Percentiles rank a stretch among this genome's conserved stretches.
Conservation (phyloP, 164 flowering plant genomes). For the Kalanchoe fedtschenkoi region DNA sequence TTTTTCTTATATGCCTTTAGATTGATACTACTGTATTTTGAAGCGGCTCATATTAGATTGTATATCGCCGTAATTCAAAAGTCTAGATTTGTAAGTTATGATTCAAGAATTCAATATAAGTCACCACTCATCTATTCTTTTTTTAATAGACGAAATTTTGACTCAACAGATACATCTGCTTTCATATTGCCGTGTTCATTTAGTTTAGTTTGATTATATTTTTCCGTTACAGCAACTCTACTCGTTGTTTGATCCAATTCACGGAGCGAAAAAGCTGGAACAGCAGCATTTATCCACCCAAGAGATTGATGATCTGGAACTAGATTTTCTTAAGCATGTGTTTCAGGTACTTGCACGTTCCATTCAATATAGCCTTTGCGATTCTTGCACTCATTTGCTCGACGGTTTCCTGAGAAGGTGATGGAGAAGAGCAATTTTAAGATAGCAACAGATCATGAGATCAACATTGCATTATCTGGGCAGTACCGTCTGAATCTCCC, state of each 20-base stretch:
- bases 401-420: constrained; percentile 28
- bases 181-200: background rate
- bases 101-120: too few species aligned
- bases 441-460: constrained; percentile 59
- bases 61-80: too few species aligned
- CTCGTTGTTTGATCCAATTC: constrained; percentile 73
- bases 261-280: constrained; percentile 60
- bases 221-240: constrained; percentile 80
- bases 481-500: constrained; percentile 96
- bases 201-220: too few species aligned
- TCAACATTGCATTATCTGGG: constrained; percentile 74
- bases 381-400: background rate
- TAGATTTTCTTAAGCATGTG: constrained; percentile 59
- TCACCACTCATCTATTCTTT: too few species aligned
- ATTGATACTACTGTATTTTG: too few species aligned
- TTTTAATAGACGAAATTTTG: too few species aligned
- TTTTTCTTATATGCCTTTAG: too few species aligned
- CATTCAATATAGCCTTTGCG: too few species aligned
- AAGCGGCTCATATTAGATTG: too few species aligned
- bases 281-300: constrained; percentile 60
- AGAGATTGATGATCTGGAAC: constrained; percentile 71
- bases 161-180: too few species aligned
- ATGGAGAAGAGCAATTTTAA: constrained; percentile 92
- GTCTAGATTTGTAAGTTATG: too few species aligned
- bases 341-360: too few species aligned